A percentile compares a stretch with the other conserved stretches of the same genome.
Conservation (phyloP, 1,139 yeast genomes). For the Geotrichum australiense region DNA sequence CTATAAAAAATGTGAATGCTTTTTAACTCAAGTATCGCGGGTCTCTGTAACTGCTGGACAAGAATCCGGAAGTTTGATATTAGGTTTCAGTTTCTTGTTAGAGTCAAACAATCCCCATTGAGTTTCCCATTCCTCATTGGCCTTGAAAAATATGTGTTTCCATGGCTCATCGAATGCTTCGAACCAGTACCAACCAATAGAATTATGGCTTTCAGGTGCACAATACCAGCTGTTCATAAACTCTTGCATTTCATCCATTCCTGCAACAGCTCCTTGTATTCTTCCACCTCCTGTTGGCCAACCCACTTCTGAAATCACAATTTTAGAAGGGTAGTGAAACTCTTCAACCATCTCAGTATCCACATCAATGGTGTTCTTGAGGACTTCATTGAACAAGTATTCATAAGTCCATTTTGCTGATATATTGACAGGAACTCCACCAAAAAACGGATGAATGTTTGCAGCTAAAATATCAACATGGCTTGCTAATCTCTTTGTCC, state of each 20-base stretch:
- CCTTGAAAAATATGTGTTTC: slow-evolving; percentile 49
- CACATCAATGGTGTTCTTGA: slow-evolving; percentile 20
- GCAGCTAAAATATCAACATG: slow-evolving; percentile 55
- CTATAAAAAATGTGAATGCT: too few relatives aligned
- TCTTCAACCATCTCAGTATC: slow-evolving; percentile 25
- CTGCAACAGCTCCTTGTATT: slow-evolving; percentile 44
- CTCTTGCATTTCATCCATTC: slow-evolving; percentile 38
- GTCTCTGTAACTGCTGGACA: too few relatives aligned
- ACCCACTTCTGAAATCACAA: slow-evolving; percentile 57
- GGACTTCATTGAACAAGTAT: slow-evolving; percentile 42
- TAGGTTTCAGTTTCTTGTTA: slow-evolving; percentile 42
- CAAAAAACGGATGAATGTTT: slow-evolving; percentile 63
- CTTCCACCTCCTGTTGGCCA: slow-evolving; percentile 65
- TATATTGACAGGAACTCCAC: slow-evolving; percentile 46
- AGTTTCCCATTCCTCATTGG: slow-evolving; percentile 53
- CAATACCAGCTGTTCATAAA: slow-evolving; percentile 53
- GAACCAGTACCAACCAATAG: slow-evolving; percentile 53
- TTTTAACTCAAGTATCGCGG: too few relatives aligned
- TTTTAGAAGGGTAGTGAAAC: slow-evolving; percentile 11
- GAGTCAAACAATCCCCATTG: slow-evolving; percentile 61
- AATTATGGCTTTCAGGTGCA: slow-evolving; percentile 29
- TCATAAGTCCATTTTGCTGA: slow-evolving; percentile 52
- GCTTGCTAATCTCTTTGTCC: slow-evolving; percentile 29
- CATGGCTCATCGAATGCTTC: slow-evolving; percentile 74
- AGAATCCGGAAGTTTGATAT: slow-evolving; percentile 13